Conservation (phyloP, 179 eudicot species). For the Silene coronaria region DNA sequence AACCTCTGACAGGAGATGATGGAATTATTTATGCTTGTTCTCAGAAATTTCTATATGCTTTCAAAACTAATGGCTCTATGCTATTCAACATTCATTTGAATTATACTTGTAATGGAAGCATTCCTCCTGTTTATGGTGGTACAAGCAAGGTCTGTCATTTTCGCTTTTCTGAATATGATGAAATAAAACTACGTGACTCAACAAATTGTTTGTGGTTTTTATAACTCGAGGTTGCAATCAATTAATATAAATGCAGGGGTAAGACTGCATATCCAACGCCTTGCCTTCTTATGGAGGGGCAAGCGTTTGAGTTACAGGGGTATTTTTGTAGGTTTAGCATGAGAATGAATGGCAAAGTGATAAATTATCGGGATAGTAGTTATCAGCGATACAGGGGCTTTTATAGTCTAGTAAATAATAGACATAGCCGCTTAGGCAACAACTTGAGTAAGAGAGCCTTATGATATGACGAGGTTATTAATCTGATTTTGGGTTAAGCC, state of each 20-base stretch:
- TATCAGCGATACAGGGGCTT: too few relatives aligned
- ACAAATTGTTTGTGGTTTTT: not conserved
- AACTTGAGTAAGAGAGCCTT: not conserved
- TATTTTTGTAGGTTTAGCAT: not conserved
- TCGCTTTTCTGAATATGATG: not conserved
- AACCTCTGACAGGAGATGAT: conserved; percentile 58
- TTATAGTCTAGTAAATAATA: not conserved
- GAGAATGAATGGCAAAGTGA: not conserved
- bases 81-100: conserved; percentile 55
- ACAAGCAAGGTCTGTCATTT: conserved; percentile 47
- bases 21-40: conserved; percentile 64
- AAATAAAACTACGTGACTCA: not conserved
- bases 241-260: not conserved
- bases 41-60: conserved; percentile 50
- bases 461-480: not conserved
- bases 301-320: not conserved
- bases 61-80: conserved; percentile 65
- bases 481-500: not conserved
- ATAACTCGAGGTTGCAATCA: not conserved
- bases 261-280: not conserved
- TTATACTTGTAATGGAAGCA: conserved; percentile 50
- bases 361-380: not conserved
- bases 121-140: conserved; percentile 71
- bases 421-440: not conserved
- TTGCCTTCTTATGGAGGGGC: not conserved